These are phyloP conservation scores for Pyrenopolyporus hunteri DNA, from an alignment of 495 filamentous ascomycete genomes.

Conservation along the genomic window DNA sequence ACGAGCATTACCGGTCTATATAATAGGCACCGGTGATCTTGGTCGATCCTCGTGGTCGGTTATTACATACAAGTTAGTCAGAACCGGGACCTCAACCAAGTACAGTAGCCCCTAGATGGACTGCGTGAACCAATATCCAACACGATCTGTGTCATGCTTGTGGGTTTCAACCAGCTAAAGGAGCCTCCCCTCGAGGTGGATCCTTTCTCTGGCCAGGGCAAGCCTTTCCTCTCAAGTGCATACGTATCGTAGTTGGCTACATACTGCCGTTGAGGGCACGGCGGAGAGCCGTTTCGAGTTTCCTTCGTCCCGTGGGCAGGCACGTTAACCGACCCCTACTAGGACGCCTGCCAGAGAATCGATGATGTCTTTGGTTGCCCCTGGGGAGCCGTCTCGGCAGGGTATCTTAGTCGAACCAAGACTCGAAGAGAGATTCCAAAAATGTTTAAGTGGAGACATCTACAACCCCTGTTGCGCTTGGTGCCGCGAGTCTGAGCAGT, in stretches of 20 bases:
- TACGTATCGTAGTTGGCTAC: neutral
- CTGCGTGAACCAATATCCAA: constrained; percentile 37
- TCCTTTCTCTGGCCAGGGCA: constrained; percentile 3
- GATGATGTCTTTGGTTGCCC: neutral
- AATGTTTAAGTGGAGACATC: constrained; percentile 8
- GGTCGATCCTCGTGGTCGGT: constrained; percentile 14
- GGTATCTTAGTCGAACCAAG: constrained; percentile 13
- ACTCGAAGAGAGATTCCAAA: neutral
- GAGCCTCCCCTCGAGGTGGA: constrained; percentile 21
- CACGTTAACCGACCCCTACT: neutral
- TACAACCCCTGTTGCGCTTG: neutral
- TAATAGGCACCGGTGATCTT: constrained; percentile 16
- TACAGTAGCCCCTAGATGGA: constrained; percentile 15
- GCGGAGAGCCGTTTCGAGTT: constrained; percentile 27
- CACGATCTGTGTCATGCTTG: constrained; percentile 39
- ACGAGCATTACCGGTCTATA: constrained; percentile 30
- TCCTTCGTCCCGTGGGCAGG: constrained; percentile 16
- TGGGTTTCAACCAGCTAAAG: constrained; percentile 32
- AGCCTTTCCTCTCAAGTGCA: neutral
- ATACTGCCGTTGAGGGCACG: too few relatives aligned
- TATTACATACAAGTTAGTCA: neutral
- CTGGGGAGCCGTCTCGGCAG: constrained; percentile 10
- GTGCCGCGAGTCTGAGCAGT: constrained; percentile 10
- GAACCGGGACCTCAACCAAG: constrained; percentile 13
- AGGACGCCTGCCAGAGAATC: constrained; percentile 17